Evolutionary conservation across 2,329 filamentous ascomycete genomes (phyloP), one percentile per base, ranked within the genome.

Genomic region (Exophiala calicioides): DNA sequence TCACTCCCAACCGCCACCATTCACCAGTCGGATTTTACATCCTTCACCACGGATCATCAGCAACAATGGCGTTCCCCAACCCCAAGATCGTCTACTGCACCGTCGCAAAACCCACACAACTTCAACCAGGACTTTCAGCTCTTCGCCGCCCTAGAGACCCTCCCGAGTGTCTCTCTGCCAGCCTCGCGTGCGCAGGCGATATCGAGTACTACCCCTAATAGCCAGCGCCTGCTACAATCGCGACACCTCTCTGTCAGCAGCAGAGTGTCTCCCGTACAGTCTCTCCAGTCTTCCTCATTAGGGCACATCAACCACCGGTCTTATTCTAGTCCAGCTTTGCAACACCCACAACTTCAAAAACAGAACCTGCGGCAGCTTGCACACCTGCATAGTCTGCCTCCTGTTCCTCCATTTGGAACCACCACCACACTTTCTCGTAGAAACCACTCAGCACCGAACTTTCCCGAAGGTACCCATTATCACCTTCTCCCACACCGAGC

Each of bases 401-500:
- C 61, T 35, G 63, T 65, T 53, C 63, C 63, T 33, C 46, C 59
- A 35, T 65, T 65, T 55, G 55, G 56, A 27, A 41, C 49, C 23
- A 57, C 51, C 20, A 51, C 58, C 27, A 44, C 44, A 31, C 37
- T 35, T 47, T 45, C 44, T 26, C 56, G 50, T 42, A 52, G 53
- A 48, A 58, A 52, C 35, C 50, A 48, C 36, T 55, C 56, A 5
- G 47, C 34, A 18, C 52, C 56, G 6, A 45, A 31, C 26, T 39
- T 55, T 13, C 37, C 53, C 32, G 57, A 59, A 59, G 58, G 60
- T 59, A 56, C 23, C 45, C 35, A 42, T 66, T 71, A n/a, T 72
- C 7, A 6, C 13, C 71, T 52, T 72, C 75, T 45, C 18, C 9
- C 18, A 72, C 71, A 19, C 72, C 70, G 35, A 68, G 60, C 19